Percentiles rank a stretch among this genome's conserved stretches.
These are phyloP conservation scores for Sutorius eximius DNA, from an alignment of 1,284 basidiomycete species.

Conservation along the genomic window DNA sequence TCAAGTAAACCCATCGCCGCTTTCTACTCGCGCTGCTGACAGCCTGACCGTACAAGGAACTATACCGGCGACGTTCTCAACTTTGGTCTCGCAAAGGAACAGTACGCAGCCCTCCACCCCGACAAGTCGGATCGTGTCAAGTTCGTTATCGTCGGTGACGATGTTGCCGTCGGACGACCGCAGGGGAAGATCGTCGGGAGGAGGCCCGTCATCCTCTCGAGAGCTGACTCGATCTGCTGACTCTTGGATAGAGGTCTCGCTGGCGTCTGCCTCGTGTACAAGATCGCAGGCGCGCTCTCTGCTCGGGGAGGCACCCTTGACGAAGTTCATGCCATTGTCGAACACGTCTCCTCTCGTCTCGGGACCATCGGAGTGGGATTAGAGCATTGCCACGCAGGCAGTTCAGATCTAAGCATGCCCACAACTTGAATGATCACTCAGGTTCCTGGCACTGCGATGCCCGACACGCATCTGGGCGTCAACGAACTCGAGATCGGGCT, in stretches of 20 bases:
- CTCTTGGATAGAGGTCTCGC: slow-evolving; percentile 67
- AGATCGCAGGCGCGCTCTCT: slow-evolving; percentile 85
- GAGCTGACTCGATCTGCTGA: neutral
- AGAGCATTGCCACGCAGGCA: slow-evolving; percentile 82
- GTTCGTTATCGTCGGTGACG: slow-evolving; percentile 88
- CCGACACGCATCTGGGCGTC: slow-evolving; percentile 56
- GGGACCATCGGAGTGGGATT: slow-evolving; percentile 90
- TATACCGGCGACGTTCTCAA: slow-evolving; percentile 91
- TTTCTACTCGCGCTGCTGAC: slow-evolving; percentile 10
- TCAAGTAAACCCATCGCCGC: slow-evolving; percentile 57
- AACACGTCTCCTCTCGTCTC: slow-evolving; percentile 64
- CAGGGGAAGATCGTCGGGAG: slow-evolving; percentile 83
- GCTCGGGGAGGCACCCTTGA: slow-evolving; percentile 71
- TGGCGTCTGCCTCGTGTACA: slow-evolving; percentile 90
- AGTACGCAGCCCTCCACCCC: slow-evolving; percentile 71
- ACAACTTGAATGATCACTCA: slow-evolving; percentile 26
- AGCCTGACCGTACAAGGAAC: slow-evolving; percentile 47
- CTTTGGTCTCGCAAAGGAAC: slow-evolving; percentile 90
- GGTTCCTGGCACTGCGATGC: slow-evolving; percentile 78
- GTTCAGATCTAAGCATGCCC: neutral
- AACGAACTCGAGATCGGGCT: slow-evolving; percentile 85
- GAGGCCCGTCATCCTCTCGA: slow-evolving; percentile 43
- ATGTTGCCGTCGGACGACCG: slow-evolving; percentile 81
- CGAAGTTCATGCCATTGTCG: slow-evolving; percentile 69
- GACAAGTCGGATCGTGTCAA: slow-evolving; percentile 67